Base-by-base conservation (phyloP, 345 rosid species). In the Excoecaria agallocha region DNA sequence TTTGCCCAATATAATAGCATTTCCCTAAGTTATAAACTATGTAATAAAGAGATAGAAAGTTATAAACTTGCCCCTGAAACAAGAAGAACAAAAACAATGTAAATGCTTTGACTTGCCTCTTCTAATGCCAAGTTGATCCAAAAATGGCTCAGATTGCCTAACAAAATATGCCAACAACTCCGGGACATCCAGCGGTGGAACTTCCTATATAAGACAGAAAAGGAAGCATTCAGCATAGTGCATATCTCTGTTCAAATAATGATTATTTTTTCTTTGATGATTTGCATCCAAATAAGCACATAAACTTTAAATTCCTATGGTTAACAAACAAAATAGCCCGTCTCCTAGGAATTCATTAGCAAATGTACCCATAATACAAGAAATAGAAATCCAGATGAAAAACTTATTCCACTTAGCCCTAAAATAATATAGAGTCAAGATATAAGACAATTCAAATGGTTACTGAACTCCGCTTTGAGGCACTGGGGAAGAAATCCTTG, bases 141-240 rank as follows among this genome's bases (percentile, higher is more conserved):
- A 81, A 87, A 93, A 87, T 10, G 97, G 96, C 73, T 80, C 97
- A 49, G 98, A 93, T 72, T 93, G 98, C 74, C 93, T 87, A 78
- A 93, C 97, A 84, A 93, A 86, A 84, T 80, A 85, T 70, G 98
- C 99, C 72, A 95, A 84, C 72, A 95, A 95, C 74, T 95, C 98
- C 7, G 97, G 85, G 22, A 88, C 91, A 80, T 95, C 97, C 84
- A 93, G 71, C 9, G 97, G 97, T 0, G 87, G 94, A 17, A 95
- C 96, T 74, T 90, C 94, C 98, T 95, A 59, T 52, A 72, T 67
- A 69, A 71, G 25, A 59, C 9, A 25, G 65, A 50, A 12, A 60
- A 12, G 54, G 56, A 57, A 75, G 72, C 58, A 69, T 30, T 77
- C 59, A 77, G 75, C 46, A 66, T 37, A 43, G 10, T 43, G 48